Conservation (phyloP, 257 asterid genomes). For the Asclepias syriaca region DNA sequence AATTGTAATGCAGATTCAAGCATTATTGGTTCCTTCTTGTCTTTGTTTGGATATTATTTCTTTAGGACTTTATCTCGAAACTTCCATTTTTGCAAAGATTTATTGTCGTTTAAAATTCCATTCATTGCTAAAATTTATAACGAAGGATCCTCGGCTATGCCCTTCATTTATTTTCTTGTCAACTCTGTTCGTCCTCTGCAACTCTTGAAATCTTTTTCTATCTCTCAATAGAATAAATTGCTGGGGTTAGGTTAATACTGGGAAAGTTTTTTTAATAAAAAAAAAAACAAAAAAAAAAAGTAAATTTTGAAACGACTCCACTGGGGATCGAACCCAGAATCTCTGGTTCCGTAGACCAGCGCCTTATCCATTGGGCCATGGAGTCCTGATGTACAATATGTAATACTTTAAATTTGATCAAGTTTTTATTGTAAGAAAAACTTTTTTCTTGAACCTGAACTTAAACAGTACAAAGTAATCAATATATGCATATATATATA, state of each 20-base stretch:
- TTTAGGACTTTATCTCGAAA: background rate
- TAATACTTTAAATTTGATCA: too few species aligned
- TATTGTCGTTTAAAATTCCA: background rate
- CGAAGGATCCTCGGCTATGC: background rate
- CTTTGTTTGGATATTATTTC: background rate
- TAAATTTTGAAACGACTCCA: conserved; percentile 53
- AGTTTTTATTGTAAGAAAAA: too few species aligned
- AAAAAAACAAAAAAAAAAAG: too few species aligned
- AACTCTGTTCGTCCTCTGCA: too few species aligned
- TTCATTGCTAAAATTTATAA: background rate
- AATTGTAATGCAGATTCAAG: conserved; percentile 14
- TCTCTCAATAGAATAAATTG: too few species aligned
- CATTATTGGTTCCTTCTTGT: background rate
- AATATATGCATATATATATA: too few species aligned
- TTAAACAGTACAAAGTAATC: too few species aligned
- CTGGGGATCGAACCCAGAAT: conserved; percentile 99
- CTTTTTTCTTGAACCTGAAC: too few species aligned
- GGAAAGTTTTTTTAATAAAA: too few species aligned
- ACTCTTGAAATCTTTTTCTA: too few species aligned
- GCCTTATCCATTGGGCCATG: conserved; percentile 99
- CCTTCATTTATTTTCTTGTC: too few species aligned
- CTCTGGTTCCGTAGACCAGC: conserved; percentile 99
- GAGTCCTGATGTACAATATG: conserved; percentile 14
- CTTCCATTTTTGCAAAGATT: background rate
- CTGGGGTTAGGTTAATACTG: too few species aligned